Evolutionary conservation across 495 filamentous ascomycete species (phyloP).

Genomic region (Usnea hakonensis): DNA sequence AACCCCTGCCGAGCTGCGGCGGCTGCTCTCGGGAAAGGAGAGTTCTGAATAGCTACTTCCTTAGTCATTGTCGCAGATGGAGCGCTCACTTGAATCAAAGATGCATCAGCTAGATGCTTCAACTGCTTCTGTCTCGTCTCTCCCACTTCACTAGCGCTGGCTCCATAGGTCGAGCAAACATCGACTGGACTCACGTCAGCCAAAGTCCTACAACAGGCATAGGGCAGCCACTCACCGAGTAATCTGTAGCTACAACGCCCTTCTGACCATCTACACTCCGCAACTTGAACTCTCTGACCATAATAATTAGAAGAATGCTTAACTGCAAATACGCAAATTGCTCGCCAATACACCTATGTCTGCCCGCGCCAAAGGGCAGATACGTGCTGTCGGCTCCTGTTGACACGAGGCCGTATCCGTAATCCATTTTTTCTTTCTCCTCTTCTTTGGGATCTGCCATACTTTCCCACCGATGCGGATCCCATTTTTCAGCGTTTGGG

Average conservation of each 20-base stretch:
- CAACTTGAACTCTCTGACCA: conserved; percentile 71
- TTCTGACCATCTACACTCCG: conserved; percentile 59
- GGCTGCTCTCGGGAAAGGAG: too few species aligned
- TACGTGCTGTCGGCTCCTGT: conserved; percentile 86
- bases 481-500: conserved; percentile 70
- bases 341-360: conserved; percentile 94
- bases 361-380: conserved; percentile 90
- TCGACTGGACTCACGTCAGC: conserved; percentile 21
- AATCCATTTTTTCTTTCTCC: conserved; percentile 73
- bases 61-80: too few species aligned
- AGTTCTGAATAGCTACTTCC: too few species aligned
- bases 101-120: not conserved
- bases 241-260: conserved; percentile 75
- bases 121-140: conserved; percentile 30
- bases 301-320: conserved; percentile 64
- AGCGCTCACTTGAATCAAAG: not conserved
- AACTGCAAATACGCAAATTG: conserved; percentile 95
- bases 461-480: conserved; percentile 78
- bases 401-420: conserved; percentile 83
- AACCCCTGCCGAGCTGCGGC: too few species aligned
- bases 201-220: not conserved
- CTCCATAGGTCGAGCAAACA: conserved; percentile 51
- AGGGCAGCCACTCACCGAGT: conserved; percentile 47
- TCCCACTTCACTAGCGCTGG: conserved; percentile 62
- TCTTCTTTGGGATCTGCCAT: conserved; percentile 40